Base-by-base conservation (phyloP, 2,329 filamentous ascomycete genomes). In the Aspergillus bombycis region DNA sequence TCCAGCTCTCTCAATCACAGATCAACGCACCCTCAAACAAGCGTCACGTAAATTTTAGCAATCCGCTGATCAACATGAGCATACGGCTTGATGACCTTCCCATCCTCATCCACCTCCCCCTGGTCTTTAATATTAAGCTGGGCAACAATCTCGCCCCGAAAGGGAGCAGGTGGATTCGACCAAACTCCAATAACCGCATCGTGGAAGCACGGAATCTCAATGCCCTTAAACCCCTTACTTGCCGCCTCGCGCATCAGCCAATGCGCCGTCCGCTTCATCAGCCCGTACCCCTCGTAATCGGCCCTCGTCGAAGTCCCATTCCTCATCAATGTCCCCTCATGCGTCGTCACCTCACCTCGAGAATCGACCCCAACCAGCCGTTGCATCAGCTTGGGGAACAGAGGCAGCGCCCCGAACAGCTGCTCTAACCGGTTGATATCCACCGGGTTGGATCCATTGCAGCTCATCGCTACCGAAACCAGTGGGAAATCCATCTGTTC, bases 401-500 rank as follows among this genome's bases (percentile, higher is more conserved):
- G 32, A 12, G 57, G 57, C 28, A 57, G 10, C 9, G 26, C 38
- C 32, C 14, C 28, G 41, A 58, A 56, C 9, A 63, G 41, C 21
- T 52, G 52, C 41, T 30, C 21, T 10, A 63, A 9, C 28, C 30
- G 36, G 26, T 38, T 8, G 34, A 57, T 32, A 26, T 63, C 61
- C 7, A 60, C n/a, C n/a, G 57, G 57, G 4, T 50, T 46, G 4
- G 61, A 52, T 3, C 48, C 57, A 10, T 63, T 54, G 26, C 43
- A 56, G 11, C 34, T 38, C 7, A 63, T 36, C 9, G 61, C 61
- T 14, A 63, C 53, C 1, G 57, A 63, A 3, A 54, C 61, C 21
- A 63, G 61, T 14, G 61, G 61, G 32, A 63, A 63, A 16, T 63
- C 61, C 61, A 63, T 63, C 23, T 59, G 57, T 6, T 56, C 10